Evolutionary conservation across 495 filamentous ascomycete species (phyloP).

Genomic region (Saxophila tyrrhenica): DNA sequence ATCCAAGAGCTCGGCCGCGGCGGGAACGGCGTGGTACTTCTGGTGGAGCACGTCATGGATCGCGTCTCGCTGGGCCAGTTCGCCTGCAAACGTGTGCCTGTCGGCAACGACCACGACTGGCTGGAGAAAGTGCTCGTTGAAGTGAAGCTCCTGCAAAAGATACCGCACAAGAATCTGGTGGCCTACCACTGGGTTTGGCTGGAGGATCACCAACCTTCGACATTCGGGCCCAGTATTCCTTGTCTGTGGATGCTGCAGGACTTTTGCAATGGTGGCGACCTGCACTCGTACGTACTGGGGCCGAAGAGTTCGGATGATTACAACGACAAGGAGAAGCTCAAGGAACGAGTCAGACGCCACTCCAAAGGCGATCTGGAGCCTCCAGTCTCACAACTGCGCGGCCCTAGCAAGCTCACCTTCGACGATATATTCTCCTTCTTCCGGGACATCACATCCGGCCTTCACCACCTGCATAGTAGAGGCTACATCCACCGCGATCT

Average conservation of each 20-base stretch:
- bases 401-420: constrained; percentile 59
- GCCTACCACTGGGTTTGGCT: constrained; percentile 96
- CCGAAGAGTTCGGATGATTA: constrained; percentile 41
- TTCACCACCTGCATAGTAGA: constrained; percentile 82
- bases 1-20: constrained; percentile 77
- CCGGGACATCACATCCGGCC: constrained; percentile 83
- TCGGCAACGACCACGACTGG: constrained; percentile 90
- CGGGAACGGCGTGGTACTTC: constrained; percentile 85
- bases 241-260: constrained; percentile 96
- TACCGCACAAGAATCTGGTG: constrained; percentile 91
- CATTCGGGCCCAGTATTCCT: constrained; percentile 80
- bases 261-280: constrained; percentile 91
- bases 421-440: constrained; percentile 96
- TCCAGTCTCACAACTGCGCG: constrained; percentile 33
- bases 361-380: constrained; percentile 54
- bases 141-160: constrained; percentile 79
- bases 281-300: constrained; percentile 73
- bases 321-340: constrained; percentile 66
- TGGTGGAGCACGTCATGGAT: constrained; percentile 84
- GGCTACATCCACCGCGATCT: constrained; percentile 94
- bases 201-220: constrained; percentile 70
- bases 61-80: constrained; percentile 78
- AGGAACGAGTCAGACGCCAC: constrained; percentile 69
- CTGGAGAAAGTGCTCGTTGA: constrained; percentile 86
- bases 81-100: constrained; percentile 92